Conservation (phyloP, 2,329 filamentous ascomycete species). For the Harringtonia aguacate region DNA sequence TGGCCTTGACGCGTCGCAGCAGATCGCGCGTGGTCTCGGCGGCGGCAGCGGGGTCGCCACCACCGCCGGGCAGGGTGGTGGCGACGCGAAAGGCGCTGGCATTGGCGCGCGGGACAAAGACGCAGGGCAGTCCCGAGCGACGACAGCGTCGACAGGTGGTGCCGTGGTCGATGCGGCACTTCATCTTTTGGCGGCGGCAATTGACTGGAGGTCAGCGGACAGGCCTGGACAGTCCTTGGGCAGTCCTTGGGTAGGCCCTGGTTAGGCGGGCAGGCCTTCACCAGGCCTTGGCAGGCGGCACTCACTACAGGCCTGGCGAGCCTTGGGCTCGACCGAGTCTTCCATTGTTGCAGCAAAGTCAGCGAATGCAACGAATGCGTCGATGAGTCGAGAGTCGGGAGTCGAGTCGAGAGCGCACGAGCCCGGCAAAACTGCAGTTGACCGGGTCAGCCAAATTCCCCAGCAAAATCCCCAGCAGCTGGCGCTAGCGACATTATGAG, state of each 20-base stretch:
- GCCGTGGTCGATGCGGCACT: conserved; percentile 6
- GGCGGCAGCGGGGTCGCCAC: neutral
- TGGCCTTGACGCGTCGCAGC: conserved; percentile 4
- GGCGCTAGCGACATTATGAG: no score
- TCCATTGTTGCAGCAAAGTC: no score
- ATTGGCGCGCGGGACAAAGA: conserved; percentile 11
- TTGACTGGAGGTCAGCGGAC: conserved; percentile 3
- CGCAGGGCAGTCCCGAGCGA: conserved; percentile 7
- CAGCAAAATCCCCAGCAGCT: no score
- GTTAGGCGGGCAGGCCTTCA: no score
- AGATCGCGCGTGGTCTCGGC: neutral
- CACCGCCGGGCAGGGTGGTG: neutral
- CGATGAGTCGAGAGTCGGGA: no score
- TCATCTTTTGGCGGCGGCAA: conserved; percentile 11
- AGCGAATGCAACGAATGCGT: no score
- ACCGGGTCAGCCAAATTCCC: no score
- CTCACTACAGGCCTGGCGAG: conserved; percentile 8
- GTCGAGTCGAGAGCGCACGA: no score
- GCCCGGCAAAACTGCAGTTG: no score
- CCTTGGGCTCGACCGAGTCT: conserved; percentile 4
- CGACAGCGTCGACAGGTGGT: conserved; percentile 7
- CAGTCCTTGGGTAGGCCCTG: no score
- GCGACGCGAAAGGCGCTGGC: neutral
- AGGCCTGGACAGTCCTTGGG: neutral
- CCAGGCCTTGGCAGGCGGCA: no score